Conservation (phyloP, 768 basidiomycete genomes). For the Suillus plorans region DNA sequence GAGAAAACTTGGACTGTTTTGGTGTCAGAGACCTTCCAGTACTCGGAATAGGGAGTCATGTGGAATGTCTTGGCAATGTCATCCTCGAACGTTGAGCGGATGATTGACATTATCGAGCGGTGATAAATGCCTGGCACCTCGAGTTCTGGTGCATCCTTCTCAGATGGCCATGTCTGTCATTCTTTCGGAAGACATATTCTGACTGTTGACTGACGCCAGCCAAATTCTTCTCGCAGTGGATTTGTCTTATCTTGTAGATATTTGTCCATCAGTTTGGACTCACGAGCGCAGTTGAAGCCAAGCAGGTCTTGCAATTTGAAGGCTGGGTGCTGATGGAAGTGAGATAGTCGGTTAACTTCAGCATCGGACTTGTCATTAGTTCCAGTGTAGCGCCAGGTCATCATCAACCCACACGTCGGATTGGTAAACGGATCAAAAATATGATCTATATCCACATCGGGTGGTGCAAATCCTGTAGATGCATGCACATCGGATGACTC, state of each 20-base stretch:
- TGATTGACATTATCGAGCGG: slow-evolving; percentile 23
- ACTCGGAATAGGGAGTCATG: slow-evolving; percentile 23
- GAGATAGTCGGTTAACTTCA: slow-evolving; percentile 21
- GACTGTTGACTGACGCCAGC: slow-evolving; percentile 25
- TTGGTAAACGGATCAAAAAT: slow-evolving; percentile 23
- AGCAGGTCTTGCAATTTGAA: neutral
- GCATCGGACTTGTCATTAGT: slow-evolving; percentile 19
- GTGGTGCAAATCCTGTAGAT: no score
- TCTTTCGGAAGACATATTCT: slow-evolving; percentile 23
- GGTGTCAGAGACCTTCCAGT: slow-evolving; percentile 17
- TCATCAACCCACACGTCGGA: neutral
- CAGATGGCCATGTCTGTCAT: slow-evolving; percentile 3
- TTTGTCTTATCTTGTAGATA: slow-evolving; percentile 13
- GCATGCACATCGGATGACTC: no score
- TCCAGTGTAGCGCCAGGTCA: slow-evolving; percentile 7
- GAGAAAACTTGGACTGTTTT: slow-evolving; percentile 4
- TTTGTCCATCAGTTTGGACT: slow-evolving; percentile 11
- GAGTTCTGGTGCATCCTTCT: slow-evolving; percentile 29
- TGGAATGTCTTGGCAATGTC: slow-evolving; percentile 20
- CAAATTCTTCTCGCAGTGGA: slow-evolving; percentile 11
- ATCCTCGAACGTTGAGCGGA: slow-evolving; percentile 22
- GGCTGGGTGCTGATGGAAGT: slow-evolving; percentile 16
- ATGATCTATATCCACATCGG: neutral
- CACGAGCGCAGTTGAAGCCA: slow-evolving; percentile 23
- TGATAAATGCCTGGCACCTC: slow-evolving; percentile 28